Percentiles rank a stretch among this genome's conserved stretches.
Conservation (phyloP, 2,329 filamentous ascomycete genomes). For the Xylaria sp. region DNA sequence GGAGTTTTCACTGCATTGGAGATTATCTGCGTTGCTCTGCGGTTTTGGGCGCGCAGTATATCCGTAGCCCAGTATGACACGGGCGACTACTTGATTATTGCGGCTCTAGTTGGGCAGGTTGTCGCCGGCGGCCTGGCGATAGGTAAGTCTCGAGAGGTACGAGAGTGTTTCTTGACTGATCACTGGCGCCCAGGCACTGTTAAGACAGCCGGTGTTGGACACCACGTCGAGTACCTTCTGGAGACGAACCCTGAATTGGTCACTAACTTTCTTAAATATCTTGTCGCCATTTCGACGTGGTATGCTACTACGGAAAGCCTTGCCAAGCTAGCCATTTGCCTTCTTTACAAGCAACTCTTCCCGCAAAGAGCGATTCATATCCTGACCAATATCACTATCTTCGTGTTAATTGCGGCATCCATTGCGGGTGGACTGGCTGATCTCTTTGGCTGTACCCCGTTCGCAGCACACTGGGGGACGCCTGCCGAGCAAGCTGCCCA, state of each 20-base stretch:
- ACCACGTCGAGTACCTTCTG: conserved; percentile 33
- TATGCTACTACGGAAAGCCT: conserved; percentile 35
- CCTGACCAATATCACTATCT: conserved; percentile 24
- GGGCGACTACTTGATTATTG: conserved; percentile 37
- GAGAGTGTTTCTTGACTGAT: neutral
- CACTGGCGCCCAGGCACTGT: conserved; percentile 20
- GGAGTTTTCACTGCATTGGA: conserved; percentile 31
- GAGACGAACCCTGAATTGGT: conserved; percentile 30
- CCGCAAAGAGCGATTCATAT: conserved; percentile 30
- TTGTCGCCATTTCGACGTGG: conserved; percentile 39
- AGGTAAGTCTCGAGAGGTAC: conserved; percentile 25
- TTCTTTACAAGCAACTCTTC: conserved; percentile 40
- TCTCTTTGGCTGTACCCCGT: conserved; percentile 32
- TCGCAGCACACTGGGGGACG: conserved; percentile 39
- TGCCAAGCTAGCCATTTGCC: conserved; percentile 41
- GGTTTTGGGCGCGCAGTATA: conserved; percentile 37
- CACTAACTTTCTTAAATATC: conserved; percentile 40
- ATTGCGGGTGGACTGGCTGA: conserved; percentile 20
- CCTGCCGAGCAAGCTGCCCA: conserved; percentile 24
- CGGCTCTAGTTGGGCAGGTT: conserved; percentile 33
- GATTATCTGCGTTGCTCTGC: conserved; percentile 30
- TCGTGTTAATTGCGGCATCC: conserved; percentile 26
- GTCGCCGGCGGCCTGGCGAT: conserved; percentile 28
- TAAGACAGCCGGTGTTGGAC: conserved; percentile 32
- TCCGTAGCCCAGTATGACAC: conserved; percentile 21